These are phyloP conservation scores for Russula vinacea DNA, from an alignment of 768 basidiomycete species.

Conservation along the genomic window DNA sequence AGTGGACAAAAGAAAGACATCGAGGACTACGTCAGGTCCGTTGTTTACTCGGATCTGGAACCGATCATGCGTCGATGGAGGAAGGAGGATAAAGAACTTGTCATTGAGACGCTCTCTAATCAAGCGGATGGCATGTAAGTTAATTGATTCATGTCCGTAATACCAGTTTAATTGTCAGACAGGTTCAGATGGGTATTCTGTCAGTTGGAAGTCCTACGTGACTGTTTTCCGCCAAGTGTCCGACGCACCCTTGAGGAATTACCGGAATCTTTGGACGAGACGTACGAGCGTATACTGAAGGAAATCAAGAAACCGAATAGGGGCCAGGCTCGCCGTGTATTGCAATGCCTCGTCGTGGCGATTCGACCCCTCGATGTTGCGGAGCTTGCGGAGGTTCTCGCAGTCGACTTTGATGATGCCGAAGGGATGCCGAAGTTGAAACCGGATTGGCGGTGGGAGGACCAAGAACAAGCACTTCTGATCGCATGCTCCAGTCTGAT, in stretches of 20 bases:
- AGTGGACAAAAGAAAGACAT: conserved; percentile 7
- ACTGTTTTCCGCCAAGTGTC: background rate
- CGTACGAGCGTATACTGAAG: conserved; percentile 1
- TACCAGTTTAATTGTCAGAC: background rate
- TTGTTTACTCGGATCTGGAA: background rate
- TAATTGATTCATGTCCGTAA: background rate
- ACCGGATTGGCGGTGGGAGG: background rate
- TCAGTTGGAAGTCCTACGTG: background rate
- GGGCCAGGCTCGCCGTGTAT: background rate
- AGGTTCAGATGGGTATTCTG: background rate
- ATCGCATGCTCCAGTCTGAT: background rate
- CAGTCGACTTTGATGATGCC: background rate
- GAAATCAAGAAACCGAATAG: background rate
- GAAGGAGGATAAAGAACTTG: background rate
- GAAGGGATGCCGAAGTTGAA: background rate
- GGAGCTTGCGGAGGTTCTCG: background rate
- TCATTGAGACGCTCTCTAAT: background rate
- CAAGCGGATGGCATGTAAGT: background rate
- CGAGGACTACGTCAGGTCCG: background rate
- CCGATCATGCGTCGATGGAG: background rate
- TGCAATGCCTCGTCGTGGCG: background rate
- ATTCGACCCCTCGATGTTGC: background rate
- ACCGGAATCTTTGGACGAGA: conserved; percentile 2
- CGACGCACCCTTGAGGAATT: background rate
- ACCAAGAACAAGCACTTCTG: background rate